These are phyloP conservation scores for Prunus kanzakura DNA, from an alignment of 306 rosid genomes.

Conservation along the genomic window DNA sequence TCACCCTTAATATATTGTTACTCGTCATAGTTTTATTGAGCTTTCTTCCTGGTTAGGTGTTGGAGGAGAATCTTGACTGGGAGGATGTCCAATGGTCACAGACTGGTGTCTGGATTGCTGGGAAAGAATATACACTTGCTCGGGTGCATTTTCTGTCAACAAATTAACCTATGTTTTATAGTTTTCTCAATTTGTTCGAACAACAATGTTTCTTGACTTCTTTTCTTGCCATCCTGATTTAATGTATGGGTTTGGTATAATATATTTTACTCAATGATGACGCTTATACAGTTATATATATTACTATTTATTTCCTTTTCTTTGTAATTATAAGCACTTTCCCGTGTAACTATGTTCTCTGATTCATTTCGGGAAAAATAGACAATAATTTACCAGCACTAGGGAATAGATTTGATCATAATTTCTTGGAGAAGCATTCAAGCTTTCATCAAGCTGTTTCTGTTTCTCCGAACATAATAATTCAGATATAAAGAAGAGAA, in stretches of 20 bases:
- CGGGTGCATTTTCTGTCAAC: constrained; percentile 86
- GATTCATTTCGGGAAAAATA: no score
- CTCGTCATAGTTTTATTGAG: background rate
- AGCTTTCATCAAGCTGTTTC: no score
- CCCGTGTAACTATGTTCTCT: no score
- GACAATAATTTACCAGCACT: no score
- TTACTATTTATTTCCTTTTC: background rate
- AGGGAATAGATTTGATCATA: no score
- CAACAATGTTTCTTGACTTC: background rate
- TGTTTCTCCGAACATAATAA: no score
- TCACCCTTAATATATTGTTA: background rate
- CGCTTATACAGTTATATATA: background rate
- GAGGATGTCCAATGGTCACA: constrained; percentile 99
- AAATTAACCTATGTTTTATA: constrained; percentile 34
- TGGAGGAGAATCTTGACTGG: constrained; percentile 94
- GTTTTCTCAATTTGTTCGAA: background rate
- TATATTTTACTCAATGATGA: background rate
- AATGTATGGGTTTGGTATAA: background rate
- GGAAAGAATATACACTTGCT: constrained; percentile 85
- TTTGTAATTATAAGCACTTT: no score
- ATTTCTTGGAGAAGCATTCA: no score
- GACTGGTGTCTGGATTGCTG: constrained; percentile 93
- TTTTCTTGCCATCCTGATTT: background rate
- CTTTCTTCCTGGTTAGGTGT: constrained; percentile 44
- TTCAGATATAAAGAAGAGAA: no score